Evolutionary conservation across 352 stramenopile genomes (phyloP).

Genomic region (Thalassiosira ordinaria): DNA sequence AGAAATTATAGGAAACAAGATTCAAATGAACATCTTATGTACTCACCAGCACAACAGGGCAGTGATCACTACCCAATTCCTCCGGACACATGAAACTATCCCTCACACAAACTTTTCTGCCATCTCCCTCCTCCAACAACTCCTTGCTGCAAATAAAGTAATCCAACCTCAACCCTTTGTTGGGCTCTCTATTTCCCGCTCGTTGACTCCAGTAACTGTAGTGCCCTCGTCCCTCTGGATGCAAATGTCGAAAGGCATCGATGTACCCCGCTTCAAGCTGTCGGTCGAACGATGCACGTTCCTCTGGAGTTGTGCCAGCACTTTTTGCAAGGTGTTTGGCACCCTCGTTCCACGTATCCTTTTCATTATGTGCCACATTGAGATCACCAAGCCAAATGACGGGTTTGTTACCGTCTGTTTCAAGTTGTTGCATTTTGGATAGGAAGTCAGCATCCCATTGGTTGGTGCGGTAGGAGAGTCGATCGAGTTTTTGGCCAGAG

Average conservation of each 20-base stretch:
- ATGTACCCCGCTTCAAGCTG: constrained; percentile 81
- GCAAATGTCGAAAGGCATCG: constrained; percentile 87
- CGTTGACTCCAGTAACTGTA: constrained; percentile 89
- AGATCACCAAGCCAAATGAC: constrained; percentile 88
- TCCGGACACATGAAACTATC: constrained; percentile 86
- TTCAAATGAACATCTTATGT: not conserved
- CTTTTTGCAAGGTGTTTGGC: constrained; percentile 87
- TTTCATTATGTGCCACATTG: constrained; percentile 88
- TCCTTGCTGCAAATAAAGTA: constrained; percentile 87
- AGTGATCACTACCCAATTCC: constrained; percentile 86
- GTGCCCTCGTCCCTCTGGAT: constrained; percentile 84
- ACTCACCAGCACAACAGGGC: constrained; percentile 79
- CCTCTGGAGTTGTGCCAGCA: constrained; percentile 86
- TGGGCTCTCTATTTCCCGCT: constrained; percentile 84
- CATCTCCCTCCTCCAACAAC: constrained; percentile 71
- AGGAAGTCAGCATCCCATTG: constrained; percentile 87
- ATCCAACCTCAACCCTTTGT: constrained; percentile 89
- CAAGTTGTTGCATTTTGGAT: constrained; percentile 64
- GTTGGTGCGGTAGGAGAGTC: constrained; percentile 86
- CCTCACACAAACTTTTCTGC: constrained; percentile 61
- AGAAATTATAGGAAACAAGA: not conserved
- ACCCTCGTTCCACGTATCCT: constrained; percentile 88
- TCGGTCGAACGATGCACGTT: constrained; percentile 85
- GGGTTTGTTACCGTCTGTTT: constrained; percentile 70
- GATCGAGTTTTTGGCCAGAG: constrained; percentile 87